A percentile compares a stretch with the other conserved stretches of the same genome.
Conservation (phyloP, 495 filamentous ascomycete species). For the Podospora bellae-mahoneyi region DNA sequence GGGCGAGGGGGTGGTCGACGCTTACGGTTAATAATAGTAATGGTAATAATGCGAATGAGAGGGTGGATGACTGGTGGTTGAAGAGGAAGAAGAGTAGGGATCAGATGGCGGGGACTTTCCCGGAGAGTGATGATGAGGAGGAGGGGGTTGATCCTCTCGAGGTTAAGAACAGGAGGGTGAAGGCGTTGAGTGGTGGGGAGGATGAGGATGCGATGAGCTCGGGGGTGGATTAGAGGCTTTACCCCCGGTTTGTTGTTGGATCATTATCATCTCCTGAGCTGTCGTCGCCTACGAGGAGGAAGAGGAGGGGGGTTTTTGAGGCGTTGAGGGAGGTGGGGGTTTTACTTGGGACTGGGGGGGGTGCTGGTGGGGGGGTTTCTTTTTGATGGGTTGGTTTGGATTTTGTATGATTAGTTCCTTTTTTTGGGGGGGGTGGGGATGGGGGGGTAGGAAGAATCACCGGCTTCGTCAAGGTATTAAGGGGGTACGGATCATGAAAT, state of each 20-base stretch:
- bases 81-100: conserved; percentile 10
- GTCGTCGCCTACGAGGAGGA: background rate
- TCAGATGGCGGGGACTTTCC: conserved; percentile 9
- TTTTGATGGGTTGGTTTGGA: conserved; percentile 1
- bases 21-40: background rate
- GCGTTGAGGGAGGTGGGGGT: background rate
- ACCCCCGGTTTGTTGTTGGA: background rate
- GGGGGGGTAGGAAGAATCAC: background rate
- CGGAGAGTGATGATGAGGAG: conserved; percentile 12
- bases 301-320: background rate
- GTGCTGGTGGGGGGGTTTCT: background rate
- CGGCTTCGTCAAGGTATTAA: background rate
- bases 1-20: background rate
- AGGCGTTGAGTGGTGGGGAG: background rate
- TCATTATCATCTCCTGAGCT: background rate
- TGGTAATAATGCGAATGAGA: background rate
- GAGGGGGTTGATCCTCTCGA: conserved; percentile 8
- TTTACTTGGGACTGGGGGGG: background rate
- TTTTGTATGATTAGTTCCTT: background rate
- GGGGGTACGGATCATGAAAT: background rate
- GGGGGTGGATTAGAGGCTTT: background rate
- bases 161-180: conserved; percentile 1
- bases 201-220: background rate
- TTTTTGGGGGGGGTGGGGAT: background rate
- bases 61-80: conserved; percentile 8